Evolutionary conservation across 805 yeast species (phyloP).

Genomic region (Lachancea meyersii): DNA sequence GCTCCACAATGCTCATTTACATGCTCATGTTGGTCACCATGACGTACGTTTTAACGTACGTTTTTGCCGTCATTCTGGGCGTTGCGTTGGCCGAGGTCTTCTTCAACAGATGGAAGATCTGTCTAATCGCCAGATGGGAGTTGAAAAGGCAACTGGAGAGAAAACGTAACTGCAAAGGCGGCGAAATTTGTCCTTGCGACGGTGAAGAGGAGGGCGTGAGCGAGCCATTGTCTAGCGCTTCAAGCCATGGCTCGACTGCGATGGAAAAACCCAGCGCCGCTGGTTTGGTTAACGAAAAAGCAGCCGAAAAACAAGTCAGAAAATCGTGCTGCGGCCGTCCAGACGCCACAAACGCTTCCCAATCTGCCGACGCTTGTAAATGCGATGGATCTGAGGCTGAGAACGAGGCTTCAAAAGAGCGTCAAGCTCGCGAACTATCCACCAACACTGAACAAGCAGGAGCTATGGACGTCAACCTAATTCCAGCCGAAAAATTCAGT

Average conservation of each 20-base stretch:
- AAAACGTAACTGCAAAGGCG: slow-evolving; percentile 28
- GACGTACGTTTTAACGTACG: slow-evolving; percentile 60
- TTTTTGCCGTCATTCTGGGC: slow-evolving; percentile 69
- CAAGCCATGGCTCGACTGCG: not conserved
- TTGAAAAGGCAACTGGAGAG: slow-evolving; percentile 25
- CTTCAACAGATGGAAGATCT: slow-evolving; percentile 47
- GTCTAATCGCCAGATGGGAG: slow-evolving; percentile 30
- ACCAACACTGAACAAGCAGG: slow-evolving; percentile 28
- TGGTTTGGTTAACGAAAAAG: no score
- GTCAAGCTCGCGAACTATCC: slow-evolving; percentile 21
- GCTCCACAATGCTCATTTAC: slow-evolving; percentile 61
- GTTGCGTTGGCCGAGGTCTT: slow-evolving; percentile 63
- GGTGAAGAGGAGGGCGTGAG: not conserved
- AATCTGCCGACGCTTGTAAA: slow-evolving; percentile 9
- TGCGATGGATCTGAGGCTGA: slow-evolving; percentile 11
- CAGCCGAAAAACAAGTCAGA: no score
- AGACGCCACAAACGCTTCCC: slow-evolving; percentile 2
- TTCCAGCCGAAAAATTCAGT: slow-evolving; percentile 26
- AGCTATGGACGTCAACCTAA: slow-evolving; percentile 28
- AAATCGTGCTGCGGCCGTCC: slow-evolving; percentile 9
- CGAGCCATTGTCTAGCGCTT: not conserved
- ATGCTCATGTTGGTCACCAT: slow-evolving; percentile 75
- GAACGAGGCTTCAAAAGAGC: slow-evolving; percentile 21
- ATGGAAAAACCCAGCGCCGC: slow-evolving; percentile 1
- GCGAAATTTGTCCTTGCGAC: slow-evolving; percentile 27